Evolutionary conservation across 83 land plant species (phyloP), one percentile per base, ranked within the genome.

Genomic region (Thuja plicata): DNA sequence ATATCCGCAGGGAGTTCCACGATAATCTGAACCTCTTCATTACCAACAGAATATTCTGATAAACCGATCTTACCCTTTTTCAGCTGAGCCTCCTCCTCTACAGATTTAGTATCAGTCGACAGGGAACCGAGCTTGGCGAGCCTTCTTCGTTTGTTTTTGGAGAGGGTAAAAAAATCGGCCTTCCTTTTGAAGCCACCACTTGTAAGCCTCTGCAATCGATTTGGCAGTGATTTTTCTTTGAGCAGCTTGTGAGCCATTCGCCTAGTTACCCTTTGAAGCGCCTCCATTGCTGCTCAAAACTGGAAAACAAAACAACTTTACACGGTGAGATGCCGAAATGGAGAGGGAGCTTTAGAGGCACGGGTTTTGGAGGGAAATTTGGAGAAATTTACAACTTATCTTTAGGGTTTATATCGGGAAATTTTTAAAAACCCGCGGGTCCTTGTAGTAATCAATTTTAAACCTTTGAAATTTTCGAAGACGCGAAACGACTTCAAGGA

Each of bases 221-320:
- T 82, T 8, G 85, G 85, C 48, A 82, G 52, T 1, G 85, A 82
- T 82, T 82, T 82, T 27, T 82, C 85, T 12, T 9, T 43, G 34
- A 82, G 85, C 52, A 82, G 54, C 52, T 82, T 82, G 48, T 45
- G 54, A 82, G 85, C 48, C 85, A 10, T 82, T 52, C 52, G 48
- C 32, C 85, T 54, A 11, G 85, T 82, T 11, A 82, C 1, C 52
- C 85, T 82, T 21, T 24, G 85, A 40, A 82, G 54, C 32, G 48
- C 24, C 85, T 82, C 85, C 85, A 82, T 82, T 45, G 83, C 45
- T 3, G 46, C 71, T 24, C 71, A 40, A 24, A 79, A 38, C 21
- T 35, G 46, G 19, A 79, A 13, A 9, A 38, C 8, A 79, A 8
- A 38, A 79, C 6, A 41, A 79, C 40, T 3, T 17, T 35, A 78